Evolutionary conservation across 2,329 filamentous ascomycete species (phyloP).

Genomic region (Dichotomopilus funicola): DNA sequence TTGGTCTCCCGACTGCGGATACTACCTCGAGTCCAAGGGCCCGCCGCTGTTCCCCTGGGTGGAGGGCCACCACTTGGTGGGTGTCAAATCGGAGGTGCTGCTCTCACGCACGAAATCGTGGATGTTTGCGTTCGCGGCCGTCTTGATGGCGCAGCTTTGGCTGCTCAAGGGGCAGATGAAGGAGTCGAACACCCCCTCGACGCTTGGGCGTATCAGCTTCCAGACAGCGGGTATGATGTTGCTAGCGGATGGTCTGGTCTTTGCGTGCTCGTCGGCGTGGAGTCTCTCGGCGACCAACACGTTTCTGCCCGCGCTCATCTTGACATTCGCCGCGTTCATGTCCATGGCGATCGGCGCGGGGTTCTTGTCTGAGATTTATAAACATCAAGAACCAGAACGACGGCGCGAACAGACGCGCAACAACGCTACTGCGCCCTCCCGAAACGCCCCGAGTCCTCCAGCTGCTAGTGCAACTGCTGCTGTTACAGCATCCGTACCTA

Average conservation of each 20-base stretch:
- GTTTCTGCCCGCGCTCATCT: constrained; percentile 50
- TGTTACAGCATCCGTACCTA: constrained; percentile 9
- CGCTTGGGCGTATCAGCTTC: constrained; percentile 59
- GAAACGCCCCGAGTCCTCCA: constrained; percentile 13
- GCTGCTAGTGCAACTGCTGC: constrained; percentile 14
- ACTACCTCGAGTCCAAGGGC: constrained; percentile 59
- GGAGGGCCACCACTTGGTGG: constrained; percentile 50
- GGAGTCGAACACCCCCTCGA: constrained; percentile 61
- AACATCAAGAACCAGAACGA: constrained; percentile 53
- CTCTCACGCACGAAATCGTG: constrained; percentile 52
- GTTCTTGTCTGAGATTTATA: constrained; percentile 54
- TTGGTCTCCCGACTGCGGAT: constrained; percentile 63
- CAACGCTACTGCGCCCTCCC: constrained; percentile 12
- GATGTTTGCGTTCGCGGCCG: constrained; percentile 48
- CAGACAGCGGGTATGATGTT: constrained; percentile 56
- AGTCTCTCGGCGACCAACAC: constrained; percentile 49
- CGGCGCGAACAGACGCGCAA: constrained; percentile 29
- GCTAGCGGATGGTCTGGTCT: constrained; percentile 55
- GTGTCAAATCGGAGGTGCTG: constrained; percentile 56
- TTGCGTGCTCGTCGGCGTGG: constrained; percentile 50
- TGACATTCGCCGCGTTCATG: constrained; percentile 48
- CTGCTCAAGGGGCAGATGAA: constrained; percentile 59
- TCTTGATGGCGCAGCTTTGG: constrained; percentile 56
- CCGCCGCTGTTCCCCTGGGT: constrained; percentile 47
- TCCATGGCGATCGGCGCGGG: constrained; percentile 52